Base-by-base conservation (phyloP, 129 eudicot species). In the Saussurea involucrata region DNA sequence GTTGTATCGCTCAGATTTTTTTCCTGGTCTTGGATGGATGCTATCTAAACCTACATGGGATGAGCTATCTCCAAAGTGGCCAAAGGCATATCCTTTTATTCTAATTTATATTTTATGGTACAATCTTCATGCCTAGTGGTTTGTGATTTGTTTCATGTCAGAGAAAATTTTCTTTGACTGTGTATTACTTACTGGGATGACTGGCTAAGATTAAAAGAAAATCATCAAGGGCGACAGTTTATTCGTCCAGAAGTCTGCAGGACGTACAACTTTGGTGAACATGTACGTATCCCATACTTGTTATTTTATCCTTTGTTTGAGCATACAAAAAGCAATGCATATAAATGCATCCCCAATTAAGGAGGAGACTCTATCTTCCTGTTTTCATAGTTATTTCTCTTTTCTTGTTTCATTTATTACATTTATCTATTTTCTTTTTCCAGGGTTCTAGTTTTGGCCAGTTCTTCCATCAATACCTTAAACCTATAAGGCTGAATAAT, bases 21-120 rank as follows among this genome's bases (percentile, higher is more conserved):
- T 95, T 76, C 97, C 99, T 76, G 99, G 99, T 49, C 97, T 95
- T 83, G 97, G 99, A 65, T 95, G 99, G 99, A 95, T 95, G 99
- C 86, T 95, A 34, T 79, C 99, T 20, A 95, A 73, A 78, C 69
- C 92, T 69, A 89, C 92, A n/a, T 95, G 99, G 97, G 89, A 81
- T 82, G 99, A 95, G 79, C 69, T 95, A 69, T 91, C 98, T 78
- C 98, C 98, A 24, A 95, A 95, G 87, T 95, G 98, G 98, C 98
- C 98, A 4, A 95, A 89, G 80, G 98, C 98, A 91, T 95, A 95
- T 95, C 98, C 97, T 91, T 89, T 64, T 79, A n/a, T 60, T 29
- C 37, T 63, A 53, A 40, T 81, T 77, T 53, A 12, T 17, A 37
- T 83, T 73, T 73, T 58, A 13, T 32, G 46, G 32, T 71, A 68